These are phyloP conservation scores for Metschnikowia hibisci DNA, from an alignment of 805 yeast species.

Conservation along the genomic window DNA sequence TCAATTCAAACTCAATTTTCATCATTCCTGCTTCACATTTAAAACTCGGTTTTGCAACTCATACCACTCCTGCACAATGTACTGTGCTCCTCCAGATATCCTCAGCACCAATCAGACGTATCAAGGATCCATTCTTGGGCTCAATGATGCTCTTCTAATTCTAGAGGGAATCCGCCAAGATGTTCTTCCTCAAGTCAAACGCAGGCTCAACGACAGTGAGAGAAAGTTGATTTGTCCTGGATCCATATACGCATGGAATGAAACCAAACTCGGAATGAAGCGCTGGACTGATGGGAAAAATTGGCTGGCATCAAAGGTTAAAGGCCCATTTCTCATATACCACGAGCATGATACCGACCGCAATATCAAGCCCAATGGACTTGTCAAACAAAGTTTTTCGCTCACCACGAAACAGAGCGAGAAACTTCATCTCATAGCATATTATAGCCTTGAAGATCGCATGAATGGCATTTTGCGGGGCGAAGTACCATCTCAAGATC, in stretches of 20 bases:
- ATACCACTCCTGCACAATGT: not conserved
- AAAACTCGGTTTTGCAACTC: not conserved
- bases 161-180: slow-evolving; percentile 62
- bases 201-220: slow-evolving; percentile 56
- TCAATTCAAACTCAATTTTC: too few species aligned
- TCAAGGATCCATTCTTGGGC: slow-evolving; percentile 53
- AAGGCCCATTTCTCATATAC: slow-evolving; percentile 57
- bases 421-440: slow-evolving; percentile 60
- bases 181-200: slow-evolving; percentile 52
- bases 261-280: slow-evolving; percentile 63
- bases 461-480: slow-evolving; percentile 17
- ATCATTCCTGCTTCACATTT: not conserved
- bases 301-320: slow-evolving; percentile 72
- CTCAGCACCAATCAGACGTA: slow-evolving; percentile 44
- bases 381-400: slow-evolving; percentile 63
- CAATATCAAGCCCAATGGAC: slow-evolving; percentile 43
- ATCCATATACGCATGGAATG: slow-evolving; percentile 69
- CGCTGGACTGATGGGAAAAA: slow-evolving; percentile 77
- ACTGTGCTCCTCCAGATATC: slow-evolving; percentile 3
- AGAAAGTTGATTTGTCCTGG: slow-evolving; percentile 53
- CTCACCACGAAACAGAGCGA: slow-evolving; percentile 49
- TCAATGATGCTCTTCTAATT: slow-evolving; percentile 59
- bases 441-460: slow-evolving; percentile 23
- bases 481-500: slow-evolving; percentile 24
- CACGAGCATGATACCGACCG: slow-evolving; percentile 49